These are phyloP conservation scores for Pulveroboletus ravenelii DNA, from an alignment of 768 basidiomycete species.

Conservation along the genomic window DNA sequence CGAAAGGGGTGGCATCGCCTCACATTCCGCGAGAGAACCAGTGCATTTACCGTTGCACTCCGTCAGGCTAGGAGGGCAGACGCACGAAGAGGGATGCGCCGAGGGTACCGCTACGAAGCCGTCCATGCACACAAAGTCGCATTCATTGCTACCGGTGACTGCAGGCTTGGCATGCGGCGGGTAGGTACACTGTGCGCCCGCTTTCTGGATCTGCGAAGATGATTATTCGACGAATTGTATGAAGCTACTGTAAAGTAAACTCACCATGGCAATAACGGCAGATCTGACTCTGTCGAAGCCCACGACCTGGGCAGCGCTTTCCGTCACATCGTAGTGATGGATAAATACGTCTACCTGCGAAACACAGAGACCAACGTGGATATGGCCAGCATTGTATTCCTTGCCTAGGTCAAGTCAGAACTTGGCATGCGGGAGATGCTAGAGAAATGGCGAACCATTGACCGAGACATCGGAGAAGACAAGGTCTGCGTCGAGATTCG, in stretches of 20 bases:
- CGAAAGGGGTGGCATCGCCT: conserved; percentile 9
- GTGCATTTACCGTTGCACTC: conserved; percentile 32
- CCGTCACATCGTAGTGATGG: conserved; percentile 18
- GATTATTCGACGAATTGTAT: not conserved
- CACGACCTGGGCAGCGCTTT: conserved; percentile 20
- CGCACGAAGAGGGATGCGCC: conserved; percentile 20
- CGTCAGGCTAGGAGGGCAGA: conserved; percentile 21
- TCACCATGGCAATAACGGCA: conserved; percentile 23
- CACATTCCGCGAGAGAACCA: conserved; percentile 19
- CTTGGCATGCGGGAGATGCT: no score
- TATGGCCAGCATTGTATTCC: conserved; percentile 20
- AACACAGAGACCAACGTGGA: conserved; percentile 28
- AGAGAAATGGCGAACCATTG: conserved; percentile 4
- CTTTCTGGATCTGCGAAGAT: conserved; percentile 21
- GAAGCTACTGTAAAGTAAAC: not conserved
- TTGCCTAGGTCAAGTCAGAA: conserved; percentile 9
- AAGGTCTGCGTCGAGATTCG: conserved; percentile 12
- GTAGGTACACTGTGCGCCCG: conserved; percentile 27
- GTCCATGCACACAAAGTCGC: conserved; percentile 28
- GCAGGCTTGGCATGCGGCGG: conserved; percentile 27
- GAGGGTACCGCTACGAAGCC: conserved; percentile 24
- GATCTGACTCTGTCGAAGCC: conserved; percentile 21
- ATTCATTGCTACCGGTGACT: conserved; percentile 18
- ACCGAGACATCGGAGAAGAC: conserved; percentile 12
- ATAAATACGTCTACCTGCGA: conserved; percentile 26